Conservation (phyloP, 1,284 basidiomycete species). For the Butyriboletus appendiculatus region DNA sequence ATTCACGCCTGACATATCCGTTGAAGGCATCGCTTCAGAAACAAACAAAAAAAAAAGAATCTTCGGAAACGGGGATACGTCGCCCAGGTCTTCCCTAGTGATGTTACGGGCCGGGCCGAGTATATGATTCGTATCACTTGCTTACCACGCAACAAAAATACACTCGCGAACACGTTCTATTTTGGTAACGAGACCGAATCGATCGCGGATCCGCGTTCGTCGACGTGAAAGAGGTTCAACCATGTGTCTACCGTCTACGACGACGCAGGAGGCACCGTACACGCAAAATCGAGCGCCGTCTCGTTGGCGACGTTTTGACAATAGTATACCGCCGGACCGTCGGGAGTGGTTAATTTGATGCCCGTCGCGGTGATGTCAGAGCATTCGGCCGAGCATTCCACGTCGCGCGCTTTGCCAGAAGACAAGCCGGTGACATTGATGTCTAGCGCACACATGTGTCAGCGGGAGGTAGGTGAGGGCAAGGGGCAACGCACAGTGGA, state of each 20-base stretch:
- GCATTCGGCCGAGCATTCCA: conserved; percentile 36
- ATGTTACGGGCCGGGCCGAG: too few relatives aligned
- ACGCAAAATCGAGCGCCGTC: conserved; percentile 19
- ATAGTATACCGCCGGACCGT: conserved; percentile 16
- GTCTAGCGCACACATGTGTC: conserved; percentile 4
- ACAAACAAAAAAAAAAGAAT: too few relatives aligned
- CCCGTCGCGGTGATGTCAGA: conserved; percentile 20
- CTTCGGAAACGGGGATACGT: too few relatives aligned
- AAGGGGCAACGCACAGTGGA: conserved; percentile 22
- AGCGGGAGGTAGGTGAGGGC: neutral
- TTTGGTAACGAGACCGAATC: neutral
- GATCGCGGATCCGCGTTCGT: too few relatives aligned
- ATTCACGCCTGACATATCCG: too few relatives aligned
- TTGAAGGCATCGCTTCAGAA: too few relatives aligned
- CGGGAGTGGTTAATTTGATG: conserved; percentile 11
- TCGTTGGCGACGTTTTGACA: conserved; percentile 23
- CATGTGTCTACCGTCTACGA: neutral
- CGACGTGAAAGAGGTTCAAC: neutral
- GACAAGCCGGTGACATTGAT: conserved; percentile 36
- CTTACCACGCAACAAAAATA: neutral
- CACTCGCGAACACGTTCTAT: neutral
- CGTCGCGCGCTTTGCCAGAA: conserved; percentile 31
- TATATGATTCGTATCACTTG: neutral
- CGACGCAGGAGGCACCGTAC: conserved; percentile 11
- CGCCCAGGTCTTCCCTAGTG: too few relatives aligned